phyloP scores from a whole-genome alignment of 177 flowering plant genomes.

The Vitis hybrid region DNA sequence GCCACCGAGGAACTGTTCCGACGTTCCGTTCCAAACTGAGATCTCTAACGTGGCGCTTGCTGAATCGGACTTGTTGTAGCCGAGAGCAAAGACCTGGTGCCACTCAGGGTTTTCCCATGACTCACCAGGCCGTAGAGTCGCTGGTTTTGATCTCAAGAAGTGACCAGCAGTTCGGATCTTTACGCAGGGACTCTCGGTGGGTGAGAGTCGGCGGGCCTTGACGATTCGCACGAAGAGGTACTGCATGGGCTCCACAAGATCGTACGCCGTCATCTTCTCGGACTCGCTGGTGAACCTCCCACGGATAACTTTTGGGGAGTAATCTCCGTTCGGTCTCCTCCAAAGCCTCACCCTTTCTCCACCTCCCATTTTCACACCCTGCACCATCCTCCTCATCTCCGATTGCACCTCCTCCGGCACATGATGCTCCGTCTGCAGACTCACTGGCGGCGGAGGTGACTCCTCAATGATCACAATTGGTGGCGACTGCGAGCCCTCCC shows the following conservation, averaged over 20 bases:
- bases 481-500: slow-evolving; percentile 36
- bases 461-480: slow-evolving; percentile 39
- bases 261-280: slow-evolving; percentile 46
- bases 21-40: slow-evolving; percentile 62
- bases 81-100: slow-evolving; percentile 81
- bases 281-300: slow-evolving; percentile 26
- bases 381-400: slow-evolving; percentile 69
- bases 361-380: slow-evolving; percentile 19
- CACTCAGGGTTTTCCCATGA: slow-evolving; percentile 65
- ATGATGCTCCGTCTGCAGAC: slow-evolving; percentile 5
- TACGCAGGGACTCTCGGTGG: slow-evolving; percentile 51
- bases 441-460: slow-evolving; percentile 32
- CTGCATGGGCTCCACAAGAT: slow-evolving; percentile 89
- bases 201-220: slow-evolving; percentile 66
- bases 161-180: slow-evolving; percentile 53
- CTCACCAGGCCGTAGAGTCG: slow-evolving; percentile 44
- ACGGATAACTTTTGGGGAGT: slow-evolving; percentile 50
- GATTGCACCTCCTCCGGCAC: slow-evolving; percentile 18
- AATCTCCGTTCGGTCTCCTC: slow-evolving; percentile 51
- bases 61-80: slow-evolving; percentile 33
- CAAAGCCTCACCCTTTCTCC: slow-evolving; percentile 43
- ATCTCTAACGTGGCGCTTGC: slow-evolving; percentile 56
- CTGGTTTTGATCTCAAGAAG: slow-evolving; percentile 50
- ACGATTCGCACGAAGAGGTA: slow-evolving; percentile 75
- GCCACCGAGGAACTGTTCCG: slow-evolving; percentile 78